phyloP scores from a whole-genome alignment of 176 grass and related monocot species.

The Oryza coarctata region DNA sequence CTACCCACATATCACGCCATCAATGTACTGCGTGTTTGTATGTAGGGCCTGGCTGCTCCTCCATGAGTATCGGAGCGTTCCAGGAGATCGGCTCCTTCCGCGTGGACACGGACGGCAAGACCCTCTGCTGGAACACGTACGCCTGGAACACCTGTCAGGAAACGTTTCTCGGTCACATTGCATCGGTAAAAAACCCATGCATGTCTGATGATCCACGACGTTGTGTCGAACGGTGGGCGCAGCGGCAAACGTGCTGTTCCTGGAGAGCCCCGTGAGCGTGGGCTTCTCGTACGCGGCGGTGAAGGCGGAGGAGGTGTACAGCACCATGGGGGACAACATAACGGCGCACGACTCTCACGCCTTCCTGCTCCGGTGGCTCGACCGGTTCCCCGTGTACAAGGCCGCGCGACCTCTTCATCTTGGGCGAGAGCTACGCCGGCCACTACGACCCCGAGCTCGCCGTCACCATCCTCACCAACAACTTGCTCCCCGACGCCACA shows the following conservation, averaged over 20 bases:
- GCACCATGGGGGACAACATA: constrained; percentile 42
- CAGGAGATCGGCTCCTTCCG: constrained; percentile 62
- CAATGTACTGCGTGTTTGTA: background rate
- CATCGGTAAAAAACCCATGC: too few species aligned
- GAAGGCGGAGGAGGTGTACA: constrained; percentile 33
- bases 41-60: constrained; percentile 74
- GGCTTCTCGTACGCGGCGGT: constrained; percentile 66
- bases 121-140: constrained; percentile 43
- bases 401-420: constrained; percentile 47
- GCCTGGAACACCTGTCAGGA: constrained; percentile 52
- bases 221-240: background rate
- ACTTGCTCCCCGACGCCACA: background rate
- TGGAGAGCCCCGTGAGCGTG: constrained; percentile 60
- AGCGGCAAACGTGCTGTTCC: constrained; percentile 64
- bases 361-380: constrained; percentile 63
- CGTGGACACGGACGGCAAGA: constrained; percentile 56
- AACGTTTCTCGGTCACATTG: background rate
- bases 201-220: too few species aligned
- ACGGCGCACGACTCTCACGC: constrained; percentile 44
- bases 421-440: constrained; percentile 72
- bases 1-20: background rate
- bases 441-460: constrained; percentile 69
- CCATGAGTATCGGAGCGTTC: constrained; percentile 53
- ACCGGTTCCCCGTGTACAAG: constrained; percentile 72
- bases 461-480: constrained; percentile 30